Base-by-base conservation (phyloP, 2,329 filamentous ascomycete species). In the Blumeriella jaapii region DNA sequence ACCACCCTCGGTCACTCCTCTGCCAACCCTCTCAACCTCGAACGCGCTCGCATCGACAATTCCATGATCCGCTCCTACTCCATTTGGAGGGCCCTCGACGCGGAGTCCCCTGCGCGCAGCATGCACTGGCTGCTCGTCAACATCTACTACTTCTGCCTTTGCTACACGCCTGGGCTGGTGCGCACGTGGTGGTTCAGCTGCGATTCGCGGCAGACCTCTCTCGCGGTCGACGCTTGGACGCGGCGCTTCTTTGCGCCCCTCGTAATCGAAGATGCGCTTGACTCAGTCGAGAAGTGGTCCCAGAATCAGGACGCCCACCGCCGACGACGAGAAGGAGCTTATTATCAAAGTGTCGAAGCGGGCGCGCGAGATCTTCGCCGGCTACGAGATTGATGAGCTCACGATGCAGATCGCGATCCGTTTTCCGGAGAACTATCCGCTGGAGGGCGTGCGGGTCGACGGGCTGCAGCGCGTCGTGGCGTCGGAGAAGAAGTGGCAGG, bases 401-500 rank as follows among this genome's bases (percentile, higher is more conserved):
- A 76, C 77, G 18, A 85, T 91, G 38, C 70, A 78, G 8, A 91
- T 96, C 43, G 69, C 76, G n/a, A 79, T 98, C 49, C 71, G 72
- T 5, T 68, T 98, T 0, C 89, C 89, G 0, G 63, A 74, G 2
- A 78, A 77, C 25, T 98, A 93, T 53, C 91, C 91, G 0, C 71
- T 98, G 6, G 77, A 85, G 15, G 69, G 73, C 1, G 83, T 93
- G 1, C 66, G 72, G 6, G 86, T 96, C 1, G 66, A 76, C 3
- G 78, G 85, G 6, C 63, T 87, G 13, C 84, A 81, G 49, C 78
- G 89, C 9, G 85, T 96, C 2, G 85, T 83, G 0, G 84, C 95
- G 16, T 80, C 78, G 40, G 87, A 96, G 54, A 78, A 78, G 58
- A 93, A 91, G 55, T 98, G 91, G 89, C 78, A 85, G 58, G 80